Evolutionary conservation across 2,329 filamentous ascomycete genomes (phyloP), one percentile per base, ranked within the genome.

Genomic region (Hypomyces rosellus): DNA sequence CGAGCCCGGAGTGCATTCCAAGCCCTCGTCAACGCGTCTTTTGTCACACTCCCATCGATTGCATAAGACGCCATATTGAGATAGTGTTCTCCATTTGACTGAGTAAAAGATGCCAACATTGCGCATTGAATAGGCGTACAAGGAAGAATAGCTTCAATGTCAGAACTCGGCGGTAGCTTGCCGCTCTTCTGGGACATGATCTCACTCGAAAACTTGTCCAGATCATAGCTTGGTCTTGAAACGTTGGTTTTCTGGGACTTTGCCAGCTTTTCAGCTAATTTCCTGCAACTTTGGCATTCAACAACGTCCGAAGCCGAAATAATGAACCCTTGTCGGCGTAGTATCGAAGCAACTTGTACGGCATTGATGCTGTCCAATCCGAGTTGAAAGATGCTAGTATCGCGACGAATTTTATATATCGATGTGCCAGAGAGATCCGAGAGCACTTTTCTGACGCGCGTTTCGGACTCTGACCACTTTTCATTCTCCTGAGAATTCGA

Each of bases 341-440:
- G 71, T 22, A 76, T 70, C 1, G 81, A 76, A 1, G 89, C 88
- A 9, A 96, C 74, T 61, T 96, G 90, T 5, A 85, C 77, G 1
- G 89, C 88, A 53, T 86, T 91, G 60, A 97, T 93, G 63, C 91
- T 96, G 66, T 96, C 91, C 3, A 96, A 72, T 0, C 92, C 92
- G n/a, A 96, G 78, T 51, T 86, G 83, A 59, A 92, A 95, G 45
- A 97, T 89, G 0, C 88, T 89, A 0, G 82, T 89, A 9, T 77
- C 63, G 12, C 74, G 75, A 3, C 63, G 60, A 43, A 96, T 84
- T 0, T 69, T 70, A 0, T 72, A 59, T 2, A 63, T 50, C 0
- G 77, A 63, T 4, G 77, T 66, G 2, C 73, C 69, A 1, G 86
- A 82, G 20, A 93, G 73, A 6, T 68, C 68, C 0, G 80, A 74